These are phyloP conservation scores for Barnettozyma siamensis DNA, from an alignment of 805 yeast species.

Conservation along the genomic window DNA sequence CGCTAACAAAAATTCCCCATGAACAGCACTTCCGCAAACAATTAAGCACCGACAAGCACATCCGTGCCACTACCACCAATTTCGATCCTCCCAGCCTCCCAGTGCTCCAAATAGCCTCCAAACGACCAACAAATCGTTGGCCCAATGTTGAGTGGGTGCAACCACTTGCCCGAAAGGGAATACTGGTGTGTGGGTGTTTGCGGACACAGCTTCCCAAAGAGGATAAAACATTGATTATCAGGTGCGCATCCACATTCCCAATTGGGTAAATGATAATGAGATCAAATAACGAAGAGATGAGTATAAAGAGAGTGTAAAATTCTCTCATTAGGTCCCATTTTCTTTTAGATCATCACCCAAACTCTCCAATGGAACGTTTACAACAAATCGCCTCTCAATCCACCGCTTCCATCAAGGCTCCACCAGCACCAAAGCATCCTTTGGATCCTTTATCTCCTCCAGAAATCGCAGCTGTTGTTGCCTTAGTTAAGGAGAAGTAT, in stretches of 20 bases:
- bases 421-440: constrained; percentile 56
- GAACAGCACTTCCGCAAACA: too few species aligned
- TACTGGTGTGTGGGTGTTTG: neutral
- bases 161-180: constrained; percentile 1
- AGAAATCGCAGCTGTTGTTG: constrained; percentile 57
- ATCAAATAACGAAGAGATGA: too few species aligned
- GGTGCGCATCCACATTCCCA: neutral
- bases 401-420: constrained; percentile 47
- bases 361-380: constrained; percentile 54
- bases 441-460: constrained; percentile 63
- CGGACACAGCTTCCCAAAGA: constrained; percentile 1
- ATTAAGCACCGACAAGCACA: too few species aligned
- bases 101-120: too few species aligned
- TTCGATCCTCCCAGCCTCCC: too few species aligned
- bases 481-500: constrained; percentile 43
- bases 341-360: neutral
- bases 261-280: too few species aligned
- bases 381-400: constrained; percentile 59
- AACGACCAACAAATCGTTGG: too few species aligned
- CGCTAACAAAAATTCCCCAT: too few species aligned
- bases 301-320: neutral
- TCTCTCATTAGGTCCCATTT: neutral
- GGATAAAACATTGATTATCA: neutral
- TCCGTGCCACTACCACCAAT: too few species aligned
- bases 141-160: too few species aligned